Percentiles rank a stretch among this genome's conserved stretches.
Evolutionary conservation across 2,329 filamentous ascomycete species (phyloP).

Genomic region (Laburnicola sp.): DNA sequence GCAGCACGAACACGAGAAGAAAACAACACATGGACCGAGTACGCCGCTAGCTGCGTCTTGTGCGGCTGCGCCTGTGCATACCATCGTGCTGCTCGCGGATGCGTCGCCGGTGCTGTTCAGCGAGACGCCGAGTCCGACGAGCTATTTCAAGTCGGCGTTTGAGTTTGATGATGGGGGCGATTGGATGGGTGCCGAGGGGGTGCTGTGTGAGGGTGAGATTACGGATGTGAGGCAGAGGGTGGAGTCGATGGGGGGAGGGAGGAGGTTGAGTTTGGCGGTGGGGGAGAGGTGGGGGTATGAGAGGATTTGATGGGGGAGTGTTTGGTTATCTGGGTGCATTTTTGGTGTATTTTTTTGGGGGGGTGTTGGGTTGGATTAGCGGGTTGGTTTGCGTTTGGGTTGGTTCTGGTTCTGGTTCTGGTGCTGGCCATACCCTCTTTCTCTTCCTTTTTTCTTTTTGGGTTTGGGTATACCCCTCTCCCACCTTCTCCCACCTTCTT

Average conservation of each 20-base stretch:
- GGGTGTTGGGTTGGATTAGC: too few species aligned
- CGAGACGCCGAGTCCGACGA: constrained; percentile 5
- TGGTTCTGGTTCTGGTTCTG: neutral
- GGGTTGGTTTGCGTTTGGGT: neutral
- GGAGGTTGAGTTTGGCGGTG: too few species aligned
- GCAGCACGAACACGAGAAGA: neutral
- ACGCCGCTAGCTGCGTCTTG: too few species aligned
- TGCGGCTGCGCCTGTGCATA: neutral
- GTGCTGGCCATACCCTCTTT: too few species aligned
- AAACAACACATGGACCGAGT: too few species aligned
- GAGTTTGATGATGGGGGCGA: neutral
- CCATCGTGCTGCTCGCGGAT: neutral
- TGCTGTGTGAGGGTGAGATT: constrained; percentile 1
- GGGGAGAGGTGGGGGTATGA: too few species aligned
- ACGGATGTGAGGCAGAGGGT: constrained; percentile 3
- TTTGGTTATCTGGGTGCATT: too few species aligned
- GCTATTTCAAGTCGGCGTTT: constrained; percentile 7
- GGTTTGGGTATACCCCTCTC: neutral
- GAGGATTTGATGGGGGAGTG: too few species aligned
- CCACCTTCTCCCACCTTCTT: neutral
- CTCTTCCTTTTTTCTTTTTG: neutral
- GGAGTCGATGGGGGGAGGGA: too few species aligned
- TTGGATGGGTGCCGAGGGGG: neutral
- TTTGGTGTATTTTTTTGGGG: too few species aligned
- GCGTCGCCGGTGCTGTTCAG: neutral